These are phyloP conservation scores for Apodospora peruviana DNA, from an alignment of 495 filamentous ascomycete genomes.

Conservation along the genomic window DNA sequence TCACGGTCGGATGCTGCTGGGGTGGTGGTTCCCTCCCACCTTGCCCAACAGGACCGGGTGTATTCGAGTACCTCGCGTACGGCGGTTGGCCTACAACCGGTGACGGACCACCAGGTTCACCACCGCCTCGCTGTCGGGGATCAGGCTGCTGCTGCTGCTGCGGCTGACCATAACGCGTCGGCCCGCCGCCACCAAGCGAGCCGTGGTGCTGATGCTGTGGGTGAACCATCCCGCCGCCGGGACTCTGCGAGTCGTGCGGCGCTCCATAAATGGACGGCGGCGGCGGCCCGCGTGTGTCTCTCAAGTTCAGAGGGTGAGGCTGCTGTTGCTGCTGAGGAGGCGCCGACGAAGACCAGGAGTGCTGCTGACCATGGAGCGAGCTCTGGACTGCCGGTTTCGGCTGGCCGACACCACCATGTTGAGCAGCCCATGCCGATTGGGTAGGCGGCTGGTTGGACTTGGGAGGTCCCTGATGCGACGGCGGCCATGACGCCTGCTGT, in stretches of 20 bases:
- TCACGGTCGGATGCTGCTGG: too few species aligned
- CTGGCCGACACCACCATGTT: slow-evolving; percentile 28
- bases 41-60: slow-evolving; percentile 22
- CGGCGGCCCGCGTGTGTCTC: slow-evolving; percentile 36
- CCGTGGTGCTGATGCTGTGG: slow-evolving; percentile 22
- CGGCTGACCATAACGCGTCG: too few species aligned
- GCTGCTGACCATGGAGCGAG: slow-evolving; percentile 32
- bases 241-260: slow-evolving; percentile 25
- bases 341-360: slow-evolving; percentile 5
- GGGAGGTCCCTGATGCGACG: slow-evolving; percentile 32
- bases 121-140: slow-evolving; percentile 13
- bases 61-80: slow-evolving; percentile 23
- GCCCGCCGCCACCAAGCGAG: too few species aligned
- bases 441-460: slow-evolving; percentile 33
- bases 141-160: slow-evolving; percentile 14
- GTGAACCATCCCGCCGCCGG: slow-evolving; percentile 13
- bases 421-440: slow-evolving; percentile 39
- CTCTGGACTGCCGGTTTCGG: slow-evolving; percentile 33
- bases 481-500: slow-evolving; percentile 24
- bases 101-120: slow-evolving; percentile 15
- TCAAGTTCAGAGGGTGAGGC: slow-evolving; percentile 26
- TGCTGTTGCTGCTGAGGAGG: slow-evolving; percentile 24
- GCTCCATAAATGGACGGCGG: slow-evolving; percentile 23
- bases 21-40: slow-evolving; percentile 9
- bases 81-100: slow-evolving; percentile 25